These are phyloP conservation scores for Pythium volutum DNA, from an alignment of 352 stramenopile genomes.

Conservation along the genomic window DNA sequence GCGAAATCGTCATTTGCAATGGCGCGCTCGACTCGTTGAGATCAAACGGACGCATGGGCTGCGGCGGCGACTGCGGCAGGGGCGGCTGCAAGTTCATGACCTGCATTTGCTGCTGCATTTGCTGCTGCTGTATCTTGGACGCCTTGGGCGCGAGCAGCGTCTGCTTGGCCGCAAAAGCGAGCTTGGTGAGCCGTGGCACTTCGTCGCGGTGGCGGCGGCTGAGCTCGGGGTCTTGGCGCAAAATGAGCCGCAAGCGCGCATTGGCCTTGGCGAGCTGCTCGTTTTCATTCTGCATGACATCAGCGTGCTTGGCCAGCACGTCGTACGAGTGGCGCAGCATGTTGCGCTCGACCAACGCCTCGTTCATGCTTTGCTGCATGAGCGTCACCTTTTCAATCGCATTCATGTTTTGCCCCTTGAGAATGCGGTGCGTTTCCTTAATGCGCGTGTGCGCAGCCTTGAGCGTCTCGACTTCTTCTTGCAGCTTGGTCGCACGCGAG, in stretches of 20 bases:
- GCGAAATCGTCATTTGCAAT: too few species aligned
- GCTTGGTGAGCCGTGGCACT: slow-evolving; percentile 79
- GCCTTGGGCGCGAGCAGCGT: slow-evolving; percentile 34
- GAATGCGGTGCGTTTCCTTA: slow-evolving; percentile 80
- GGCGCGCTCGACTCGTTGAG: slow-evolving; percentile 12
- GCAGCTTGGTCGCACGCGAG: slow-evolving; percentile 80
- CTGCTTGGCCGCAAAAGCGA: slow-evolving; percentile 71
- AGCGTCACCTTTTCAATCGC: slow-evolving; percentile 81
- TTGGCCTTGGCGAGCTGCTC: slow-evolving; percentile 83
- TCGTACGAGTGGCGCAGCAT: slow-evolving; percentile 70
- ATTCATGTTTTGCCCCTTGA: slow-evolving; percentile 77
- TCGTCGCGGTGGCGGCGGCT: slow-evolving; percentile 85
- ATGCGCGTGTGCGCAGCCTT: slow-evolving; percentile 76
- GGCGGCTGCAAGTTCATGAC: slow-evolving; percentile 6
- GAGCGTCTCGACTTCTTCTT: slow-evolving; percentile 79
- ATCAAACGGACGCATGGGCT: slow-evolving; percentile 18
- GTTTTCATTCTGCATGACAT: slow-evolving; percentile 80
- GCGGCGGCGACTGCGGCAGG: slow-evolving; percentile 11
- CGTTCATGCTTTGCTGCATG: slow-evolving; percentile 72
- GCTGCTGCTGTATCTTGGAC: slow-evolving; percentile 35
- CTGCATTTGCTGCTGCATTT: slow-evolving; percentile 18
- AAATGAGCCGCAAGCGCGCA: slow-evolving; percentile 73
- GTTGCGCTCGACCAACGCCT: slow-evolving; percentile 69
- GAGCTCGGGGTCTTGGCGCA: slow-evolving; percentile 81
- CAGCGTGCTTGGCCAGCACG: slow-evolving; percentile 68